Evolutionary conservation across 2,329 filamentous ascomycete genomes (phyloP), one percentile per base, ranked within the genome.

Genomic region (Microcera coccophila): DNA sequence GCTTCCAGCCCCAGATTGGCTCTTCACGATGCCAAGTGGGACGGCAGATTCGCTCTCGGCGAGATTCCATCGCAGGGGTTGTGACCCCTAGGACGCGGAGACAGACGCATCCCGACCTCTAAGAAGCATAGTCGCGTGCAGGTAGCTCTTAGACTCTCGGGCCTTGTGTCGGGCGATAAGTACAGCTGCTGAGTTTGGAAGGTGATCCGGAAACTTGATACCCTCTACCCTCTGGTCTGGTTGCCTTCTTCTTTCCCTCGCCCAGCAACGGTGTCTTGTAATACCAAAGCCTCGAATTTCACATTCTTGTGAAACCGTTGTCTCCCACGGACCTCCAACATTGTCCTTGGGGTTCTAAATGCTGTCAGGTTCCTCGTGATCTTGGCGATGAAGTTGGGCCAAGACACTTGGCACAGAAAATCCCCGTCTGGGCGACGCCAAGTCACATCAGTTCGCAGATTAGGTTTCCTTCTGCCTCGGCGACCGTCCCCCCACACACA

Each of bases 111-210:
- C 31, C 28, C 24, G 22, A 14, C 32, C 19, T 17, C 7, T n/a
- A n/a, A n/a, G n/a, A n/a, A n/a, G n/a, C n/a, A n/a, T n/a, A n/a
- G n/a, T n/a, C n/a, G n/a, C n/a, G n/a, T n/a, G n/a, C n/a, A n/a
- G n/a, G n/a, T n/a, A n/a, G n/a, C n/a, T n/a, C n/a, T n/a, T 26
- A 26, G 22, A 36, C 36, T 28, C 33, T 36, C 41, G 37, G 15
- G 11, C 15, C 29, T 10, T 32, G 15, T 5, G 29, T 32, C 41
- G 26, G 29, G 43, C 26, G 42, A 50, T 57, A 48, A 45, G 42
- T 21, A 50, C 37, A 35, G 45, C 44, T 34, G 36, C 54, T 54
- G 31, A 19, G 50, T 57, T 38, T 19, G 54, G 54, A 57, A 57
- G 54, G 52, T 57, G 32, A 20, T 36, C 17, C 15, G 37, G 8